Evolutionary conservation across 768 basidiomycete species (phyloP).

Genomic region (Lactarius deliciosus): DNA sequence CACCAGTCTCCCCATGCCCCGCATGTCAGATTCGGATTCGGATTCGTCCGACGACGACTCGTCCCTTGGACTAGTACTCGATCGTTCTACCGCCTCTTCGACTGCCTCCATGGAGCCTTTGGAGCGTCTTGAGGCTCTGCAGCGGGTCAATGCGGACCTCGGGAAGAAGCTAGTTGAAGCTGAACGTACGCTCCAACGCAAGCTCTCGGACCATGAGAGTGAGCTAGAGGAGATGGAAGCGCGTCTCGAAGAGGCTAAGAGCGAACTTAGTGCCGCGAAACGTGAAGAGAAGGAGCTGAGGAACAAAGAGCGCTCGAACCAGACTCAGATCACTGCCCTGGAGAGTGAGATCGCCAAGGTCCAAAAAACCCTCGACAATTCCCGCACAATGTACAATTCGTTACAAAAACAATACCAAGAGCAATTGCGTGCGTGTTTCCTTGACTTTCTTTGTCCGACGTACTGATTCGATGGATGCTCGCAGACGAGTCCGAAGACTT

Average conservation of each 20-base stretch:
- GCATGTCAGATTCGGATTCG: conserved; percentile 40
- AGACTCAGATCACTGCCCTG: conserved; percentile 61
- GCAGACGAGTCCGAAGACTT: conserved; percentile 77
- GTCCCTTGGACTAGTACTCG: conserved; percentile 57
- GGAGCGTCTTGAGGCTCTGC: conserved; percentile 73
- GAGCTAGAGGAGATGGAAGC: conserved; percentile 80
- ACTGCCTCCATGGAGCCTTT: conserved; percentile 67
- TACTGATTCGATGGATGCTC: conserved; percentile 2
- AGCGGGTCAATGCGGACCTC: conserved; percentile 74
- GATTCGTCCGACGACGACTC: conserved; percentile 57
- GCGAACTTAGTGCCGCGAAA: conserved; percentile 76
- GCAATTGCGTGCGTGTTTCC: conserved; percentile 67
- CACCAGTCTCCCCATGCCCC: conserved; percentile 60
- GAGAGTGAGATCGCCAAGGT: conserved; percentile 81
- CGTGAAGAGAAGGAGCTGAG: conserved; percentile 92
- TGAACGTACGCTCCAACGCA: conserved; percentile 63
- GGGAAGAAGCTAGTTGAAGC: conserved; percentile 71
- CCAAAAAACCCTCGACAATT: conserved; percentile 69
- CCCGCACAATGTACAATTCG: conserved; percentile 68
- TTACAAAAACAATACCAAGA: conserved; percentile 88
- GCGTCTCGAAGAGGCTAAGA: conserved; percentile 72
- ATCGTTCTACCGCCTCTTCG: conserved; percentile 58
- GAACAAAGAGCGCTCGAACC: conserved; percentile 75
- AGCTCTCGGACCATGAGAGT: conserved; percentile 74
- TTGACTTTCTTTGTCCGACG: neutral